Evolutionary conservation across 2,329 filamentous ascomycete genomes (phyloP), one percentile per base, ranked within the genome.

Genomic region (Neodidymelliopsis sp.): DNA sequence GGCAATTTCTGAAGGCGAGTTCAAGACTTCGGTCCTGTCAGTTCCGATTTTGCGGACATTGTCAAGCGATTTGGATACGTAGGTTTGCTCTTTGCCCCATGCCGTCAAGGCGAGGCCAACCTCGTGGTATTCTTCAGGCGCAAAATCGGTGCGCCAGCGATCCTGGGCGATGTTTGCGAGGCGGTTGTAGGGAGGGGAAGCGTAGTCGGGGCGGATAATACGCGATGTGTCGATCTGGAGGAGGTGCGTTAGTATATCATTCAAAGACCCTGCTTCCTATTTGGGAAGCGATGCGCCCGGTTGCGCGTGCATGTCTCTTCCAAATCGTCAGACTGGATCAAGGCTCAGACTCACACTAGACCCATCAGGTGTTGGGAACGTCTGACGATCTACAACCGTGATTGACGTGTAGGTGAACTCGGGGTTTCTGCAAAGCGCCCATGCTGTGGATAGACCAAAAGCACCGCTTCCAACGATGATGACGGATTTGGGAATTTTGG

Each of bases 131-230:
- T 88, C 80, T 16, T 85, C 85, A 25, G 84, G 76, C 9, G 80
- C 87, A 38, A 78, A 83, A 61, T 81, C 82, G 61, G 80, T 80
- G 61, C 87, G 84, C 89, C 85, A 94, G 66, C 81, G 77, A 13
- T 79, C 72, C 64, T 90, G 88, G 1, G 91, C 91, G 25, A 84
- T 77, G 13, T 83, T 80, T 15, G 87, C 91, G 34, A 97, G 84
- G 12, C 79, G 76, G 5, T 90, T 83, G 73, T 97, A 97, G 16
- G 86, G 82, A 0, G 83, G 76, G 66, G 93, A 86, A 4, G 89
- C 86, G 67, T 97, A 97, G 78, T 97, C 93, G 27, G 86, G 80
- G 24, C 84, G 79, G 38, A 87, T 78, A 57, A 86, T 86, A 46
- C 84, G 82, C 16, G 81, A 84, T 34, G 77, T 77, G 67, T 87